Base-by-base conservation (phyloP, 129 eudicot species). In the Flaveria sonorensis region DNA sequence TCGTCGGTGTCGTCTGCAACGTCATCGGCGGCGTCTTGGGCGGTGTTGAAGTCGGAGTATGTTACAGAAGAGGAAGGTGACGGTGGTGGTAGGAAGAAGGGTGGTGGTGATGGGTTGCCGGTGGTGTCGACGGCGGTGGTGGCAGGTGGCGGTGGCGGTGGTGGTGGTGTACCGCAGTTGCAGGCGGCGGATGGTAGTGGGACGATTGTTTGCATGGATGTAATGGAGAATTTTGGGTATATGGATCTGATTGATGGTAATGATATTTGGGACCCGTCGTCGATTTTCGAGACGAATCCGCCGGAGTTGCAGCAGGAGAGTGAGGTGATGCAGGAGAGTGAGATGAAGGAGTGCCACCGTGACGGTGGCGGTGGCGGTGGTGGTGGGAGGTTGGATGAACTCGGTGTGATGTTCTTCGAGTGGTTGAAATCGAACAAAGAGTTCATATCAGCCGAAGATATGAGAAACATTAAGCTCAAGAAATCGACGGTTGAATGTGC, bases 351-450 rank as follows among this genome's bases (percentile, higher is more conserved):
- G 18, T 36, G 40, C 40, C 40, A 36, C 39, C 39, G 39, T 32
- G 57, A 19, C 5, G 61, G 28, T 2, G 65, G 36, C 23, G 81
- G 68, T 5, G 61, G 24, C 7, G 61, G 61, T 15, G 83, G 62
- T 3, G 82, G 63, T 10, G 83, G 79, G 7, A 30, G 62, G 45
- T 61, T 84, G 21, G 88, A 88, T 74, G 99, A 94, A 36, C 81
- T 94, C 9, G 93, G 89, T 1, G 60, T 32, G 47, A 81, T 91
- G 85, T 95, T 95, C 52, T 91, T 95, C 51, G 96, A 94, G 72
- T 94, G 99, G 99, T 61, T 94, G 39, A 95, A 91, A 88, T 83
- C 88, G 1, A 91, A 95, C 74, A 91, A 85, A 39, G 94, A 91
- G 18, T 68, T 81, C 75, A 86, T 95, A 16, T 95, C 97, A 0